Evolutionary conservation across 2,329 filamentous ascomycete species (phyloP).

Genomic region (Metarhizium sp.): DNA sequence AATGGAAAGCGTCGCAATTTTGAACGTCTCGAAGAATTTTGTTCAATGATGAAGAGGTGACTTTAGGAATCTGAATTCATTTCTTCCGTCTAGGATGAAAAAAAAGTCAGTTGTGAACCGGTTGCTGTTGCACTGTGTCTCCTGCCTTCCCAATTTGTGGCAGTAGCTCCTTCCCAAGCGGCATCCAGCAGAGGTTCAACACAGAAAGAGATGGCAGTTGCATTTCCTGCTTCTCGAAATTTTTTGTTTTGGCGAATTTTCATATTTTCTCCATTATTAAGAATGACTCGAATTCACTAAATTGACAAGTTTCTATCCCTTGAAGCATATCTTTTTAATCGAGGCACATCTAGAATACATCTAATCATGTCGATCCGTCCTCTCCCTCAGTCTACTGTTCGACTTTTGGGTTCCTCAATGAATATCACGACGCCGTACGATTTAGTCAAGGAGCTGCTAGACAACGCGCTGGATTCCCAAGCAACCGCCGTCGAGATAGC

Average conservation of each 20-base stretch:
- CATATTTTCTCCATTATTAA: not conserved
- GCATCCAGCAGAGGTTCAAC: not conserved
- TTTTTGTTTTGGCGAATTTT: not conserved
- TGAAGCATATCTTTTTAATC: not conserved
- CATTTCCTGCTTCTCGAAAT: not conserved
- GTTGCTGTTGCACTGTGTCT: not conserved
- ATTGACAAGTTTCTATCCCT: not conserved
- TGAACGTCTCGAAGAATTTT: not conserved
- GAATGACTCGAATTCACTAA: not conserved
- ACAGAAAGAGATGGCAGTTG: not conserved
- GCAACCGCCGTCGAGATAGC: constrained; percentile 57
- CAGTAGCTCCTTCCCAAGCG: not conserved
- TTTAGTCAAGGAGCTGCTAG: constrained; percentile 67
- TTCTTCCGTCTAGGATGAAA: not conserved
- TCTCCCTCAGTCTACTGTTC: constrained; percentile 39
- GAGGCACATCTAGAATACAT: not conserved
- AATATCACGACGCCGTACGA: constrained; percentile 49
- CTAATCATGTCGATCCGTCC: constrained; percentile 37
- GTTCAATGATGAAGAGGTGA: not conserved
- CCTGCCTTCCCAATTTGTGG: not conserved
- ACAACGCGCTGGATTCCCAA: constrained; percentile 66
- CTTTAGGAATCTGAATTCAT: not conserved
- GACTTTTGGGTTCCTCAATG: constrained; percentile 51
- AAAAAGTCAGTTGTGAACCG: not conserved
- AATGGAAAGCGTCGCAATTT: not conserved